Evolutionary conservation across 495 filamentous ascomycete genomes (phyloP), one percentile per base, ranked within the genome.

Genomic region (Penicillium roqueforti): DNA sequence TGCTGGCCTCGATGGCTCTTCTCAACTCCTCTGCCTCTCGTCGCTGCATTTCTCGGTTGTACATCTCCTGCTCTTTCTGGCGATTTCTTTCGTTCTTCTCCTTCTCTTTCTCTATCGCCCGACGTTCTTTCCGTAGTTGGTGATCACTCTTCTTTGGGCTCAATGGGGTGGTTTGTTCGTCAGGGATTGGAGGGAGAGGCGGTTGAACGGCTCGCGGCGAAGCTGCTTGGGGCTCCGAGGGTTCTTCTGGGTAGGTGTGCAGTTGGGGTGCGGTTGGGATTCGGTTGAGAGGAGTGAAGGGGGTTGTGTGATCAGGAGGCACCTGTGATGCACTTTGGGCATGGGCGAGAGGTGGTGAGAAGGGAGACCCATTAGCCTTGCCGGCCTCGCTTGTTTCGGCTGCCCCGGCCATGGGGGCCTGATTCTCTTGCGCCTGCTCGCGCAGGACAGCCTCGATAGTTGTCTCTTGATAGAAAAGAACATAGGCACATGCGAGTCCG

Each of bases 381-480:
- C 74, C 68, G 10, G 77, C 73, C 0, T 83, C 84, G 50, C 81
- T 78, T 32, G 79, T 62, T 47, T 81, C 77, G 39, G 84, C 80
- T 10, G 61, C 49, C 4, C 51, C 62, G 1, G 57, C 39, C 8
- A 60, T 37, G 50, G 86, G 75, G 23, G 87, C 83, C 42, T 83
- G 69, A 22, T 86, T 86, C 66, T 96, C 92, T 22, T 85, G 85
- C 43, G 86, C 84, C 56, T 96, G 90, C 68, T 96, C 86, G 58
- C 77, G 86, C 57, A 87, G 79, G 42, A 97, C 84, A 45, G 88
- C 91, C 67, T 97, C 93, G 18, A 91, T 75, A 2, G 91, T 96
- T 2, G 92, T 96, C 68, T 98, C 92, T 65, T 97, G 93, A 65
- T 98, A 98, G 70, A 98, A 97, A 1, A 98, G 76, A 18, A 98